phyloP scores from a whole-genome alignment of 2,329 filamentous ascomycete genomes.

The Fulvia fulva region DNA sequence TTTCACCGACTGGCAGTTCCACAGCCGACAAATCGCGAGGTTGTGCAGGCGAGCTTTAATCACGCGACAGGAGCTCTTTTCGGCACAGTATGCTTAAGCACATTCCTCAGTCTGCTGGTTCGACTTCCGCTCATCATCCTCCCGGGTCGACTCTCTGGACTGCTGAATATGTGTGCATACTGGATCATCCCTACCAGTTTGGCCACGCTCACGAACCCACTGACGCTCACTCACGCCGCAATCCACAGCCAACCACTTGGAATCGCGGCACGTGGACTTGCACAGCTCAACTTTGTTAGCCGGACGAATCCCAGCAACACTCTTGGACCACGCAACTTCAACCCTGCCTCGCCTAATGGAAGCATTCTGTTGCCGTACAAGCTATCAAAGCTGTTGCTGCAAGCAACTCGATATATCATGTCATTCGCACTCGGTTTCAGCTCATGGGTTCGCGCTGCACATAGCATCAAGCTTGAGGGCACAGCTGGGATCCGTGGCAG shows the following conservation, averaged over 20 bases:
- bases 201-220: constrained; percentile 79
- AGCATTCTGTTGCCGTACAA: constrained; percentile 63
- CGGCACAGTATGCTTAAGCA: constrained; percentile 86
- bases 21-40: constrained; percentile 69
- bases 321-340: constrained; percentile 36
- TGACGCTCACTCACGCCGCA: constrained; percentile 87
- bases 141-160: constrained; percentile 66
- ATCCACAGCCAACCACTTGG: constrained; percentile 85
- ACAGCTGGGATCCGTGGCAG: constrained; percentile 61
- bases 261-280: constrained; percentile 72
- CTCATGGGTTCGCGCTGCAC: constrained; percentile 92
- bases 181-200: constrained; percentile 82
- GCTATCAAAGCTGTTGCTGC: constrained; percentile 83
- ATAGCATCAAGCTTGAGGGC: constrained; percentile 63
- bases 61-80: constrained; percentile 85
- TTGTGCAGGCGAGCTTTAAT: constrained; percentile 75
- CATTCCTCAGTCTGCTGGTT: constrained; percentile 73
- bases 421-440: constrained; percentile 85
- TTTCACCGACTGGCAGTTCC: constrained; percentile 87
- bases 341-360: constrained; percentile 22
- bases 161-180: constrained; percentile 68
- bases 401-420: constrained; percentile 88
- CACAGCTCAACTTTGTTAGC: constrained; percentile 76
- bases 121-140: constrained; percentile 81
- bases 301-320: constrained; percentile 70